These are phyloP conservation scores for Pulveroboletus sp. DNA, from an alignment of 768 basidiomycete species.

Conservation along the genomic window DNA sequence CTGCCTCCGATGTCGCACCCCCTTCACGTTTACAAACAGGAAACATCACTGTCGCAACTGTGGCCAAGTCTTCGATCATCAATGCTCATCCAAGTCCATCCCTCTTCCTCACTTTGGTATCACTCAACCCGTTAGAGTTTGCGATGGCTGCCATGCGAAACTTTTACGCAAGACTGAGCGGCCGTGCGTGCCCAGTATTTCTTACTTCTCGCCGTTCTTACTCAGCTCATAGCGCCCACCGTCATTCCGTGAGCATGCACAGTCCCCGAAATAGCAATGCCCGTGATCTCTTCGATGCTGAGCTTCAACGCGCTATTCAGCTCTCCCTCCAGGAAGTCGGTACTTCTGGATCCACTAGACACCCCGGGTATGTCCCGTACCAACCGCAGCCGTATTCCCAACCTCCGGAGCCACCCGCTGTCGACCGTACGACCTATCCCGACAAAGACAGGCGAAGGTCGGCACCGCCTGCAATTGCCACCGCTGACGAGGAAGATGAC, in stretches of 20 bases:
- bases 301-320: conserved; percentile 91
- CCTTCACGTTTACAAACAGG: conserved; percentile 93
- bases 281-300: conserved; percentile 73
- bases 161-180: conserved; percentile 63
- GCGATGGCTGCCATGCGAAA: conserved; percentile 86
- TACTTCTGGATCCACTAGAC: conserved; percentile 41
- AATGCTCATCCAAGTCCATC: conserved; percentile 83
- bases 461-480: conserved; percentile 22
- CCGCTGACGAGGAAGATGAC: conserved; percentile 76
- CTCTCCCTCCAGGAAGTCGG: conserved; percentile 81
- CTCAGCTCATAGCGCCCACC: conserved; percentile 36
- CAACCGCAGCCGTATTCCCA: conserved; percentile 45
- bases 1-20: conserved; percentile 86
- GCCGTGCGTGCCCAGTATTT: conserved; percentile 36
- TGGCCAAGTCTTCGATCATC: conserved; percentile 93
- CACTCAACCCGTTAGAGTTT: conserved; percentile 87
- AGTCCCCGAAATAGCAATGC: conserved; percentile 52
- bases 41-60: conserved; percentile 99
- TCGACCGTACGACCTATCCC: conserved; percentile 55
- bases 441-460: conserved; percentile 13
- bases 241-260: conserved; percentile 53
- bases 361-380: conserved; percentile 69
- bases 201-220: not conserved
- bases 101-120: conserved; percentile 93
- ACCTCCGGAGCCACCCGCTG: conserved; percentile 63